phyloP scores from a whole-genome alignment of 257 asterid species.

The Euphrasia confusa region DNA sequence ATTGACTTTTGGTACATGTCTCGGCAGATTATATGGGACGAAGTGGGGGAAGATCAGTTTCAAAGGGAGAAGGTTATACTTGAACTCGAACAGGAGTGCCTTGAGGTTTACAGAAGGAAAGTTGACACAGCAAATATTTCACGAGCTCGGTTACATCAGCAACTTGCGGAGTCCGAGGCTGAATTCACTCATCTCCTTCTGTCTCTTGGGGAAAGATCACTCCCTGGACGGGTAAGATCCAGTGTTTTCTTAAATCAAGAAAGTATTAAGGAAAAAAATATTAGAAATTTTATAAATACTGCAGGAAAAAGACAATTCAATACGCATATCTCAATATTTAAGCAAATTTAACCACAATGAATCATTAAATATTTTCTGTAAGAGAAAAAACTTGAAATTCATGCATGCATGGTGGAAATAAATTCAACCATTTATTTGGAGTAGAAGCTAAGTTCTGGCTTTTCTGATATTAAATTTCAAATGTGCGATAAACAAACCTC shows the following conservation, averaged over 20 bases:
- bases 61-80: slow-evolving; percentile 70
- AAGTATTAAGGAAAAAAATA: neutral
- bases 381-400: slow-evolving; percentile 8
- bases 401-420: neutral
- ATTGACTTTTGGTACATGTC: slow-evolving; percentile 11
- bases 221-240: slow-evolving; percentile 72
- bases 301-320: neutral
- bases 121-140: slow-evolving; percentile 86
- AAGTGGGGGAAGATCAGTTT: slow-evolving; percentile 74
- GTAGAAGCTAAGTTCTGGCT: neutral
- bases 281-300: neutral
- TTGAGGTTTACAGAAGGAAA: slow-evolving; percentile 84
- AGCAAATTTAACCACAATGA: too few relatives aligned
- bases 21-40: slow-evolving; percentile 96
- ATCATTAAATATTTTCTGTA: neutral
- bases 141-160: slow-evolving; percentile 83
- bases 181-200: slow-evolving; percentile 82
- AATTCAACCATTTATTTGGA: neutral
- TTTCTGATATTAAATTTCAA: neutral
- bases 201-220: slow-evolving; percentile 92
- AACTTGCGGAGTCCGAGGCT: slow-evolving; percentile 91
- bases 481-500: neutral
- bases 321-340: too few relatives aligned
- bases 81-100: slow-evolving; percentile 89
- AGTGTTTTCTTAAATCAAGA: neutral